Conservation (phyloP, 1,284 basidiomycete species). For the Cystobasidium sp. region DNA sequence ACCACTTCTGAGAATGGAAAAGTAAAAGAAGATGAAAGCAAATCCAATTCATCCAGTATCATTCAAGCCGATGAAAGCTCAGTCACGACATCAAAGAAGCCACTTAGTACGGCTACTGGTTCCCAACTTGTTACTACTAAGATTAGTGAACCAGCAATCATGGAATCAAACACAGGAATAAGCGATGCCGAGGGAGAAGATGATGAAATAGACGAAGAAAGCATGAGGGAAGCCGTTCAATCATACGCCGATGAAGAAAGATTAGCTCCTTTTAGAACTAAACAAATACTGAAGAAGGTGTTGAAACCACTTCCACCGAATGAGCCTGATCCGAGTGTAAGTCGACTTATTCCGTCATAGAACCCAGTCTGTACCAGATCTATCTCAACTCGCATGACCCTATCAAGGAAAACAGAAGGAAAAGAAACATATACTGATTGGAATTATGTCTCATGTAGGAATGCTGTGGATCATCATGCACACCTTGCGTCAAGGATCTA, state of each 20-base stretch:
- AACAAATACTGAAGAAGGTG: constrained; percentile 28
- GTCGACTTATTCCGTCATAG: neutral
- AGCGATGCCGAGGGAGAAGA: neutral
- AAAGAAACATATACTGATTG: neutral
- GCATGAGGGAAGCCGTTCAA: constrained; percentile 17
- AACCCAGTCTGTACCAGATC: too few species aligned
- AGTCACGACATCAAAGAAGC: neutral
- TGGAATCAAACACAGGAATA: neutral
- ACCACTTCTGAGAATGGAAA: neutral
- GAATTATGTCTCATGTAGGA: constrained; percentile 6
- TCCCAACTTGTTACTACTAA: too few species aligned
- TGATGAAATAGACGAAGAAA: constrained; percentile 5
- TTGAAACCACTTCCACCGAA: constrained; percentile 16
- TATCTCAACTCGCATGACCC: too few species aligned
- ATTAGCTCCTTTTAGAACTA: constrained; percentile 26
- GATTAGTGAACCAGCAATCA: too few species aligned
- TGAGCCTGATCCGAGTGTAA: constrained; percentile 18
- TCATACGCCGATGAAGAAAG: constrained; percentile 20
- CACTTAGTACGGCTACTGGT: neutral
- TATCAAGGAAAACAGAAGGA: too few species aligned
- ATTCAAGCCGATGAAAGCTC: neutral
- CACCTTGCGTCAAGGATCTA: constrained; percentile 38
- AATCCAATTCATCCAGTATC: neutral
- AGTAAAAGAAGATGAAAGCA: neutral
- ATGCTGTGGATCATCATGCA: constrained; percentile 36